Evolutionary conservation across 805 yeast species (phyloP).

Genomic region (Starmerella kuoi): DNA sequence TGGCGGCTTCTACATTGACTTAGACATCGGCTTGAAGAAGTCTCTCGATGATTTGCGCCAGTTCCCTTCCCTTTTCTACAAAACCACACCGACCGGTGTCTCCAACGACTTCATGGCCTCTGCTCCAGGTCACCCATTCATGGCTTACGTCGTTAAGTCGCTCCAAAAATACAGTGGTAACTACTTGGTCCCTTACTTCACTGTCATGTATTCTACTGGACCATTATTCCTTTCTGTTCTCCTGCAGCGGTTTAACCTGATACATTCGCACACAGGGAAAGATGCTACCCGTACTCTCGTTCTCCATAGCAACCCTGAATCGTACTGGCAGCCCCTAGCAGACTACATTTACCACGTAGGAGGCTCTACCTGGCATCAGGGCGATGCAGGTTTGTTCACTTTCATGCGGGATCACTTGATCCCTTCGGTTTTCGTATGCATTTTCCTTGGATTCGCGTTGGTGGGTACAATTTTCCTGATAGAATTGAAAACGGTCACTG

Average conservation of each 20-base stretch:
- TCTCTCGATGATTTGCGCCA: conserved; percentile 67
- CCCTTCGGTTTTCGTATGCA: conserved; percentile 17
- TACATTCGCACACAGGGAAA: conserved; percentile 31
- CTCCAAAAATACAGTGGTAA: conserved; percentile 53
- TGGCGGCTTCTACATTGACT: conserved; percentile 83
- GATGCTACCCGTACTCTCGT: conserved; percentile 22
- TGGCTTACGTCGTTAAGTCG: conserved; percentile 53
- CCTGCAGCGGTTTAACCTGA: conserved; percentile 74
- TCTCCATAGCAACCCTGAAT: not conserved
- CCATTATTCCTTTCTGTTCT: conserved; percentile 76
- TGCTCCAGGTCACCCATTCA: conserved; percentile 77
- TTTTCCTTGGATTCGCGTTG: not conserved
- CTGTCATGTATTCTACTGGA: conserved; percentile 89
- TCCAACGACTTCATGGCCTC: conserved; percentile 91
- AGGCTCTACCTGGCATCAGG: conserved; percentile 89
- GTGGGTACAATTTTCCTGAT: not conserved
- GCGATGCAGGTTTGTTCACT: conserved; percentile 72
- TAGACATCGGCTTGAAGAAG: conserved; percentile 79
- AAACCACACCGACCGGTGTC: conserved; percentile 80
- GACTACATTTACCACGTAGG: conserved; percentile 53
- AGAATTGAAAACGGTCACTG: conserved; percentile 1
- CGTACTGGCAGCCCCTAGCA: conserved; percentile 32
- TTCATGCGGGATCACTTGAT: conserved; percentile 52
- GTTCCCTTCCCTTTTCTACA: conserved; percentile 75
- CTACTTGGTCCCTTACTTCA: conserved; percentile 77